These are phyloP conservation scores for Magnaporthiopsis incrustans DNA, from an alignment of 2,329 filamentous ascomycete genomes.

Conservation along the genomic window DNA sequence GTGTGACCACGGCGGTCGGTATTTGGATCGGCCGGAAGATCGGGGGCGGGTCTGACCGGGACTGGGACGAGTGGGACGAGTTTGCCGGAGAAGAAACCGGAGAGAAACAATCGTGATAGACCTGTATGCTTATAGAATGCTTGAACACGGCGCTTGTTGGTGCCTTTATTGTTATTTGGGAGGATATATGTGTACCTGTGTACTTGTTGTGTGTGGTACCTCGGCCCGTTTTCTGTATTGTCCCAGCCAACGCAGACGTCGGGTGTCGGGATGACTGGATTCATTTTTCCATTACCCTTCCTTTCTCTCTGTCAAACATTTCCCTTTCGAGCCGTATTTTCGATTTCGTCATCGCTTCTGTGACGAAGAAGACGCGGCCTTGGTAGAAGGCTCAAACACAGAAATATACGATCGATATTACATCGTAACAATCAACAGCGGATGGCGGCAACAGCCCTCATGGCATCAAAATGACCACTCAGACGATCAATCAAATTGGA, in stretches of 20 bases:
- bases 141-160: not conserved
- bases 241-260: not conserved
- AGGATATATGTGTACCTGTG: not conserved
- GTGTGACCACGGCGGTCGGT: conserved; percentile 57
- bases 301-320: not conserved
- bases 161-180: not conserved
- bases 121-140: not conserved
- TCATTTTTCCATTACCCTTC: conserved; percentile 1
- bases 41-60: conserved; percentile 23
- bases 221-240: not conserved
- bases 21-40: conserved; percentile 65
- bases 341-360: not conserved
- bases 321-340: not conserved
- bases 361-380: not conserved
- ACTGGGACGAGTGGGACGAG: conserved; percentile 41
- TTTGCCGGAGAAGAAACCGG: conserved; percentile 62
- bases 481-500: not conserved
- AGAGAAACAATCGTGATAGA: conserved; percentile 52
- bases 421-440: no score
- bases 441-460: not conserved
- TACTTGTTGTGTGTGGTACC: no score
- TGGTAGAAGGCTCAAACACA: not conserved
- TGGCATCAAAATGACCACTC: not conserved
- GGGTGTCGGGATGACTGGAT: not conserved
- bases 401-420: no score